phyloP scores from a whole-genome alignment of 2,329 filamentous ascomycete species.

The Coccinonectria pachysandricola region DNA sequence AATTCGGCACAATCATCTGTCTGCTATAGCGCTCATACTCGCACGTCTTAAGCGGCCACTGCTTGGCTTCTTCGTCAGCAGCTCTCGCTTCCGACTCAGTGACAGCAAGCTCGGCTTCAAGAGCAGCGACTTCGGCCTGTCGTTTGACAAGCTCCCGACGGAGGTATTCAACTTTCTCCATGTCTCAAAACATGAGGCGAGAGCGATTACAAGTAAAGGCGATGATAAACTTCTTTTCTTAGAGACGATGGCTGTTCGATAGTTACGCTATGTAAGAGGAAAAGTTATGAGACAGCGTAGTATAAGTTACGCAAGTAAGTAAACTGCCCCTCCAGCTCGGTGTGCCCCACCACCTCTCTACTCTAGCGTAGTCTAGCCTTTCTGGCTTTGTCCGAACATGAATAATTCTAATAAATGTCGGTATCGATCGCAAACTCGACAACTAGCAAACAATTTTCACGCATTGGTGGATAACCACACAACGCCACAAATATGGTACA shows the following conservation, averaged over 20 bases:
- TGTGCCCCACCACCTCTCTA: constrained; percentile 14
- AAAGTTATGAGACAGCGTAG: too few species aligned
- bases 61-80: constrained; percentile 23
- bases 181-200: too few species aligned
- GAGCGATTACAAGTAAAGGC: too few species aligned
- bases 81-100: constrained; percentile 23
- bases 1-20: constrained; percentile 77
- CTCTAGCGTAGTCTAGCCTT: too few species aligned
- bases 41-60: constrained; percentile 59
- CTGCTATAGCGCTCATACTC: constrained; percentile 84
- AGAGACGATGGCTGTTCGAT: too few species aligned
- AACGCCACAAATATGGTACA: too few species aligned
- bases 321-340: constrained; percentile 15
- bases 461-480: constrained; percentile 4
- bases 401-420: too few species aligned
- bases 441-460: too few species aligned
- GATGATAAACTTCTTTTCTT: too few species aligned
- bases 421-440: too few species aligned
- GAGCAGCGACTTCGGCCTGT: constrained; percentile 36
- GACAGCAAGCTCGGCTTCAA: constrained; percentile 35
- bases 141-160: constrained; percentile 35
- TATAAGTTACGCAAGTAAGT: constrained; percentile 1
- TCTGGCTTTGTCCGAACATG: too few species aligned
- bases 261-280: too few species aligned
- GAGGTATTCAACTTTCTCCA: constrained; percentile 33